Conservation (phyloP, 148 eudicot genomes). For the Talinum fruticosum region DNA sequence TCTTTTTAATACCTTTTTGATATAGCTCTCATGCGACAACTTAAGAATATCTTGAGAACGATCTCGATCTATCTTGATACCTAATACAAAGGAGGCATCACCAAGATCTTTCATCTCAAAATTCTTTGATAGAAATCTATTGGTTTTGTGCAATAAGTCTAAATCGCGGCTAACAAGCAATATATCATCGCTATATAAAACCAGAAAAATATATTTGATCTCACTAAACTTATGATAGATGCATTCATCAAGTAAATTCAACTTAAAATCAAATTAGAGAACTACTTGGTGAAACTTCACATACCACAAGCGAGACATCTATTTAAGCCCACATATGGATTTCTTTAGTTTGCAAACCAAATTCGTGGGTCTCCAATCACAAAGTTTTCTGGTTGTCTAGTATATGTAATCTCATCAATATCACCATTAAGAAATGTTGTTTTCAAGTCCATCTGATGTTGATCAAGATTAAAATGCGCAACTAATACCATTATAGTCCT, state of each 20-base stretch:
- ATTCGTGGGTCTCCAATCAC: not conserved
- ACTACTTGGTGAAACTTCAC: not conserved
- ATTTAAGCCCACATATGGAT: not conserved
- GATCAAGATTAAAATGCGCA: not conserved
- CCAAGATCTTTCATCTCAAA: no score
- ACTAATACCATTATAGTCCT: slow-evolving; percentile 1
- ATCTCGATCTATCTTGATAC: no score
- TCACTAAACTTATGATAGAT: not conserved
- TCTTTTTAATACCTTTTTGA: no score
- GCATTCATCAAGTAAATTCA: no score
- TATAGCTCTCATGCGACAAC: no score
- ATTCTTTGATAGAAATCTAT: no score
- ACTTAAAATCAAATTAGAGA: not conserved
- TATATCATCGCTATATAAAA: no score
- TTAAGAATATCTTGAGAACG: no score
- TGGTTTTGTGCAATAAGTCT: no score
- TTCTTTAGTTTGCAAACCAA: slow-evolving; percentile 9
- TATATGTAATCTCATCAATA: not conserved
- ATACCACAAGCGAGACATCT: not conserved
- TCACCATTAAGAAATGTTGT: not conserved
- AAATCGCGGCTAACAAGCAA: no score
- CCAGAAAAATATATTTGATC: no score
- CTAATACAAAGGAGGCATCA: no score
- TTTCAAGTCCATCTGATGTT: slow-evolving; percentile 6
- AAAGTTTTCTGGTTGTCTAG: not conserved